Conservation (phyloP, 352 stramenopile genomes). For the Phytophthora boehmeriae region DNA sequence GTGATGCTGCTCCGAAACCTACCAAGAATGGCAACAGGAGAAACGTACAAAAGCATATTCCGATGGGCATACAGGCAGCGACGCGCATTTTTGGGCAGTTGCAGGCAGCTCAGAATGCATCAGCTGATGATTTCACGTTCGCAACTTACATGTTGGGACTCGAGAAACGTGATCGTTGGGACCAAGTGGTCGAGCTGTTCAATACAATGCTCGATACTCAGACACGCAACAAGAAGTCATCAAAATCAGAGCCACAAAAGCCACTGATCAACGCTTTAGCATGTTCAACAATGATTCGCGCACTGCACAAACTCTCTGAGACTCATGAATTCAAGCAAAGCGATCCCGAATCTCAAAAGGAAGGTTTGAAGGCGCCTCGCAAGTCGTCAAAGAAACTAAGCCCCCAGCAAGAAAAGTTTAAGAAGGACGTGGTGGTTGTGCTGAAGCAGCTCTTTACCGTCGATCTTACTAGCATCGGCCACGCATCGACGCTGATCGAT, state of each 20-base stretch:
- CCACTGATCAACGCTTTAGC: slow-evolving; percentile 54
- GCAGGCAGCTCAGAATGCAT: slow-evolving; percentile 34
- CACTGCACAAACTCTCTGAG: slow-evolving; percentile 45
- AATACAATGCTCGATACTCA: slow-evolving; percentile 55
- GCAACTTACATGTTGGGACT: slow-evolving; percentile 61
- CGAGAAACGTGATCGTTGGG: slow-evolving; percentile 55
- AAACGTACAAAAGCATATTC: slow-evolving; percentile 6
- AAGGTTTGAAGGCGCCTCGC: background rate
- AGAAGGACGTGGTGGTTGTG: slow-evolving; percentile 52
- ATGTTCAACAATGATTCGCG: slow-evolving; percentile 53
- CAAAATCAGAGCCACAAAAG: slow-evolving; percentile 5
- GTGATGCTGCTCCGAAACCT: background rate
- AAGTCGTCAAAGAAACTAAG: slow-evolving; percentile 10
- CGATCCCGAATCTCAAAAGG: slow-evolving; percentile 2
- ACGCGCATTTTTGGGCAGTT: slow-evolving; percentile 56
- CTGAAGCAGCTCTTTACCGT: slow-evolving; percentile 48
- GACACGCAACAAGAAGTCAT: slow-evolving; percentile 23
- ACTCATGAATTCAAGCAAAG: slow-evolving; percentile 7
- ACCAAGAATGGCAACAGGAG: slow-evolving; percentile 4
- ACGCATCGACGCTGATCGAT: slow-evolving; percentile 64
- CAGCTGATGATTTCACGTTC: slow-evolving; percentile 70
- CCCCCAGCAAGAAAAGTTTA: slow-evolving; percentile 27
- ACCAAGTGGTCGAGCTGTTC: slow-evolving; percentile 55
- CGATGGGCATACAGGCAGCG: slow-evolving; percentile 29
- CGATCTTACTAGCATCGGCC: slow-evolving; percentile 46